These are phyloP conservation scores for Cyclanthera cordifolia DNA, from an alignment of 306 rosid genomes.

Conservation along the genomic window DNA sequence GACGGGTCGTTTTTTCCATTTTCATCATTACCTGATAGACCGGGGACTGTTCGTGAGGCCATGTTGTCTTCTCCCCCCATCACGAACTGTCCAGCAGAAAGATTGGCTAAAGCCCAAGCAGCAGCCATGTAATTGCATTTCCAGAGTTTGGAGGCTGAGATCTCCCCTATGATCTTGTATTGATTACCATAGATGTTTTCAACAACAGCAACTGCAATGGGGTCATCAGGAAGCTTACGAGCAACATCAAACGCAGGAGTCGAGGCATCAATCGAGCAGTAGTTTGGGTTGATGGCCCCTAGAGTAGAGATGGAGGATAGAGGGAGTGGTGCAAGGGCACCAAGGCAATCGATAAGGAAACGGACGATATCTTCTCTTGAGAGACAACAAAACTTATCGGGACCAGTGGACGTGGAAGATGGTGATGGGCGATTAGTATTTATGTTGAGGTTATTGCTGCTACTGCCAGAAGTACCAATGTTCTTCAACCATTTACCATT, in stretches of 20 bases:
- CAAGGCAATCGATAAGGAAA: slow-evolving; percentile 87
- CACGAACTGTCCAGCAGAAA: slow-evolving; percentile 86
- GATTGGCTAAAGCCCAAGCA: slow-evolving; percentile 88
- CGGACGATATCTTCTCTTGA: slow-evolving; percentile 97
- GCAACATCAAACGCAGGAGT: slow-evolving; percentile 53
- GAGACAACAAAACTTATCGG: slow-evolving; percentile 70
- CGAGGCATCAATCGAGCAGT: slow-evolving; percentile 50
- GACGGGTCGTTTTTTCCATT: slow-evolving; percentile 23
- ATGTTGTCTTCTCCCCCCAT: slow-evolving; percentile 94
- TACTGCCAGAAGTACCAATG: slow-evolving; percentile 36
- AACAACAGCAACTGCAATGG: slow-evolving; percentile 65
- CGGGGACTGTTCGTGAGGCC: slow-evolving; percentile 30
- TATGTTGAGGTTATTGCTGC: slow-evolving; percentile 41
- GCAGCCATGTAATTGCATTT: slow-evolving; percentile 79
- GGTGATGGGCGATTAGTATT: slow-evolving; percentile 45
- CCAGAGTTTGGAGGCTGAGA: slow-evolving; percentile 86
- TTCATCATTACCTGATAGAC: slow-evolving; percentile 23
- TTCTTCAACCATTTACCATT: slow-evolving; percentile 88
- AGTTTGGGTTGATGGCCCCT: slow-evolving; percentile 65
- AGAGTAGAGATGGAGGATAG: slow-evolving; percentile 71
- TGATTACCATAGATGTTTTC: slow-evolving; percentile 38
- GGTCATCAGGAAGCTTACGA: slow-evolving; percentile 54
- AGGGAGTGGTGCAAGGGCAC: slow-evolving; percentile 92
- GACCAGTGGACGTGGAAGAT: slow-evolving; percentile 19
- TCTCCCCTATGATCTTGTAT: slow-evolving; percentile 77